These are phyloP conservation scores for Pseudocercospora fuligena DNA, from an alignment of 2,329 filamentous ascomycete species.

Conservation along the genomic window DNA sequence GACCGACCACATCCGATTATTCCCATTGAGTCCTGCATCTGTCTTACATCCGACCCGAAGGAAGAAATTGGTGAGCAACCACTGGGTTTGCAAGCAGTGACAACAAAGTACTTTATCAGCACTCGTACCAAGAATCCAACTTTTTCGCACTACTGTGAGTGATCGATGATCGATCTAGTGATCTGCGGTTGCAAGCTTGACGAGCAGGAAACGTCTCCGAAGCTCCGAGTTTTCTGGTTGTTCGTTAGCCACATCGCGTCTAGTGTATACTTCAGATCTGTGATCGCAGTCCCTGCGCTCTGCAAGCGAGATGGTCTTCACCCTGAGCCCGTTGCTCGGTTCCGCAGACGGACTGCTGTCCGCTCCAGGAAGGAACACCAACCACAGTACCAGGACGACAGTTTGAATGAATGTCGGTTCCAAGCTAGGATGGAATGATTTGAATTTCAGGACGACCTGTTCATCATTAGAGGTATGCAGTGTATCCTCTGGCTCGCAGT, in stretches of 20 bases:
- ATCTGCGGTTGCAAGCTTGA: not conserved
- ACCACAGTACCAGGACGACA: not conserved
- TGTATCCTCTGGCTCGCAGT: no score
- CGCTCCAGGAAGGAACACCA: not conserved
- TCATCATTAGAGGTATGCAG: no score
- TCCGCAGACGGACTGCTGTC: not conserved
- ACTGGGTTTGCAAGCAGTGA: not conserved
- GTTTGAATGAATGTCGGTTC: not conserved
- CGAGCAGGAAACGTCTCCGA: not conserved
- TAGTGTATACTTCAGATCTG: not conserved
- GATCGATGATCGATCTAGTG: conserved; percentile 4
- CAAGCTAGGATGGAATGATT: not conserved
- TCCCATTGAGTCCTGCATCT: not conserved
- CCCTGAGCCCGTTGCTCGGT: not conserved
- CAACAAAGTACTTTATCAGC: not conserved
- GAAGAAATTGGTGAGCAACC: not conserved
- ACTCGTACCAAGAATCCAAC: not conserved
- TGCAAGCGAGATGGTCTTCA: conserved; percentile 3
- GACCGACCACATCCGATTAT: not conserved
- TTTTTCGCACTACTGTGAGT: conserved; percentile 2
- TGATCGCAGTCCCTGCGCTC: conserved; percentile 10
- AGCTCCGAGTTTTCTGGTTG: not conserved
- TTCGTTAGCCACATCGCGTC: not conserved
- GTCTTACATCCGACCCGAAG: not conserved
- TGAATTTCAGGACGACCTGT: not conserved